Conservation (phyloP, 2,329 filamentous ascomycete species). For the Ceratocystis papillata region DNA sequence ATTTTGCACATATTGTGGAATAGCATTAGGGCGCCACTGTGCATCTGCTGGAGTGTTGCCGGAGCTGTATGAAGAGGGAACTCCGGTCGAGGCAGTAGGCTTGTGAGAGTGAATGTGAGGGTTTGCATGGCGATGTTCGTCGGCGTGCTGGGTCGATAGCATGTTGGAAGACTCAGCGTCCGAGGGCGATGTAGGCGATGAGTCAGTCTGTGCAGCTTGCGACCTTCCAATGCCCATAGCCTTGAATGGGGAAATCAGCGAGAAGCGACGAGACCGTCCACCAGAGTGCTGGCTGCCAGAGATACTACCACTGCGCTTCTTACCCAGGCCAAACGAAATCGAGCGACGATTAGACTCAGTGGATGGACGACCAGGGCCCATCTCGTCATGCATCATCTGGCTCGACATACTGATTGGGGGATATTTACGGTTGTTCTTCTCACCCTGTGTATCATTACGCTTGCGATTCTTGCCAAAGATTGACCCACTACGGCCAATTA, state of each 20-base stretch:
- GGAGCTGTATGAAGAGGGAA: constrained; percentile 13
- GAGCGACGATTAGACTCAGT: constrained; percentile 63
- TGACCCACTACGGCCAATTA: constrained; percentile 74
- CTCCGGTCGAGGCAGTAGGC: constrained; percentile 22
- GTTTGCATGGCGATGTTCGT: constrained; percentile 8
- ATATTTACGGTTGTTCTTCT: constrained; percentile 53
- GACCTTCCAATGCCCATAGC: constrained; percentile 48
- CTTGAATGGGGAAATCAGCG: constrained; percentile 52
- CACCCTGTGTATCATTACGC: constrained; percentile 36
- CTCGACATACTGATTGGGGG: constrained; percentile 87
- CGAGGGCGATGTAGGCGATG: constrained; percentile 39
- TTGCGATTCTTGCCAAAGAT: constrained; percentile 54
- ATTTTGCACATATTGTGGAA: constrained; percentile 38
- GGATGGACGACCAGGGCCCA: constrained; percentile 49
- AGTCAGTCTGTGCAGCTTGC: constrained; percentile 25
- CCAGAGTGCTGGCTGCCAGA: constrained; percentile 44
- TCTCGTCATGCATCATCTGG: constrained; percentile 32
- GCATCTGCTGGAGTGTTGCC: background rate
- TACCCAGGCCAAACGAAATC: constrained; percentile 56
- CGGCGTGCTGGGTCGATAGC: constrained; percentile 40
- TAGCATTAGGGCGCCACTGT: constrained; percentile 31
- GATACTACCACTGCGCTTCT: constrained; percentile 60
- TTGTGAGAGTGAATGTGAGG: constrained; percentile 14
- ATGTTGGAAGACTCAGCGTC: constrained; percentile 43
- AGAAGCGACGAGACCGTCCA: constrained; percentile 57